Conservation (phyloP, 1,284 basidiomycete genomes). For the Inonotus hispidus region DNA sequence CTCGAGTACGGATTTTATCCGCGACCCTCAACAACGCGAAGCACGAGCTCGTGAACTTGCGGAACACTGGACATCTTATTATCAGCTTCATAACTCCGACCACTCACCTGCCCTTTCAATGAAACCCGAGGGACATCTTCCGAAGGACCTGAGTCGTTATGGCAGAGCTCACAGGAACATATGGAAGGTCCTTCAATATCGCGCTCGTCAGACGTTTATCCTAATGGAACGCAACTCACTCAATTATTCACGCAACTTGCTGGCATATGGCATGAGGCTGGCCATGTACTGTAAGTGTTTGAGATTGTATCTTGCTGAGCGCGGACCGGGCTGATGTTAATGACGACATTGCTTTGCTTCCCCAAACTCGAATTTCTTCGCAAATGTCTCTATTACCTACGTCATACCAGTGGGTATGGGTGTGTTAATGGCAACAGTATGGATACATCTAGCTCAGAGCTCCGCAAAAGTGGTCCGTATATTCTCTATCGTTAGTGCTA, state of each 20-base stretch:
- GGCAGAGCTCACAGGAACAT: neutral
- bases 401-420: constrained; percentile 39
- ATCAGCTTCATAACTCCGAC: neutral
- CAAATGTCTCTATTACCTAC: neutral
- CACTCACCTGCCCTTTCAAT: neutral
- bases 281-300: constrained; percentile 50
- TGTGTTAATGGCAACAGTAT: constrained; percentile 52
- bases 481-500: neutral
- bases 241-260: constrained; percentile 38
- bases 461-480: constrained; percentile 29
- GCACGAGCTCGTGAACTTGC: constrained; percentile 17
- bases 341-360: neutral
- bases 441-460: constrained; percentile 43
- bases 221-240: constrained; percentile 26
- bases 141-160: too few species aligned
- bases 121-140: neutral
- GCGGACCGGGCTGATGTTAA: neutral
- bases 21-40: constrained; percentile 29
- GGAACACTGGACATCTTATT: constrained; percentile 17
- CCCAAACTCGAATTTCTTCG: neutral
- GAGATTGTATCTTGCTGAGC: neutral
- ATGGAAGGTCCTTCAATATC: neutral
- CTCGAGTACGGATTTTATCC: constrained; percentile 31
- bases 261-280: constrained; percentile 57
- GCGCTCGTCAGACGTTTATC: constrained; percentile 15